Evolutionary conservation across 768 basidiomycete species (phyloP), one percentile per base, ranked within the genome.

Genomic region (Hydnomerulius pinastri): DNA sequence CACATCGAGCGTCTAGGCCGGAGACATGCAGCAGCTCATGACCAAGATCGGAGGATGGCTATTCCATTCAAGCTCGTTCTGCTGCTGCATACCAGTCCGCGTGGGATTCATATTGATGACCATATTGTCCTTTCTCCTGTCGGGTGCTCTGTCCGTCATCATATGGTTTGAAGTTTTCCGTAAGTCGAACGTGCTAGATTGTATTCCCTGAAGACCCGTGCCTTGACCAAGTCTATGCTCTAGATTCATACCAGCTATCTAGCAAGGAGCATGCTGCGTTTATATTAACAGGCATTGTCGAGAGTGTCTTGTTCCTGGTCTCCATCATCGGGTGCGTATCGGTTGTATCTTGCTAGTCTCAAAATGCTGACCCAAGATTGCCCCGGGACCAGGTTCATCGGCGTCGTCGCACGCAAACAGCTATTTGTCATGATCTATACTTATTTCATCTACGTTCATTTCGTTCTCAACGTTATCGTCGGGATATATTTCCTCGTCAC

Each of bases 121-220:
- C 24, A 50, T 77, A 3, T 64, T 86, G 7, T 78, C 77, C 1
- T 76, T 84, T 46, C 55, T 85, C 17, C 67, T 85, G 25, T 72
- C 82, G 7, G 84, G 79, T 2, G 51, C 78, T 15, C 68, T 86
- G 27, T 73, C 81, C 3, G 64, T 80, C 54, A 60, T 80, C 29
- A 58, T 84, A 21, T 87, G 84, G 85, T 83, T 80, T 62, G 81
- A 86, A 61, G 65, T 86, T 15, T 72, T 71, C 20, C 75, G 86
- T 86, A 51, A 51, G 83, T 74, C 15, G 40, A n/a, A n/a, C n/a
- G n/a, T n/a, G n/a, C n/a, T n/a, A 35, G 7, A 49, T 40, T 29
- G 32, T 4, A 23, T n/a, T 41, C 23, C 46, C 30, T 23, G 17
- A 36, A 12, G 4, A 27, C 20, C 25, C 20, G 12, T 44, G 36